Percentiles rank a stretch among this genome's conserved stretches.
These are phyloP conservation scores for Fraxinus nigra DNA, from an alignment of 305 asterid species.

Conservation along the genomic window DNA sequence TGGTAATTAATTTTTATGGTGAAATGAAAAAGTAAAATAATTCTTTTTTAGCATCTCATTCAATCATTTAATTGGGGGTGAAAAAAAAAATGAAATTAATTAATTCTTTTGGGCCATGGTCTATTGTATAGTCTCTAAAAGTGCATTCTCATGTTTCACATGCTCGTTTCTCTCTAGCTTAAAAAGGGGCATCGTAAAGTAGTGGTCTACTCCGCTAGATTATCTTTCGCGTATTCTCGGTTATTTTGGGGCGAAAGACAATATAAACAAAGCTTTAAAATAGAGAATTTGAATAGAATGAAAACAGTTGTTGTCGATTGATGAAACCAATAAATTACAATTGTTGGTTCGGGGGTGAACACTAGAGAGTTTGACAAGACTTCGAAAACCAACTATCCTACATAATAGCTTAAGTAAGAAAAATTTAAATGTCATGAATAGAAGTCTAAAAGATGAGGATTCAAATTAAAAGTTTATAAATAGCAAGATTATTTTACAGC, in stretches of 20 bases:
- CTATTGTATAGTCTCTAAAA: not conserved
- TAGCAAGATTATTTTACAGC: not conserved
- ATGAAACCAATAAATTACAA: not conserved
- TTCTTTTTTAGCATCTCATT: not conserved
- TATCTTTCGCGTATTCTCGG: not conserved
- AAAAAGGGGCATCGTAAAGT: not conserved
- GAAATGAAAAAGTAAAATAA: not conserved
- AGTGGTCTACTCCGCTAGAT: not conserved
- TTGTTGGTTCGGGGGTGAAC: not conserved
- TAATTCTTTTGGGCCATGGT: not conserved
- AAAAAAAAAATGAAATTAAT: no score
- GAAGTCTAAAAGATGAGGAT: not conserved
- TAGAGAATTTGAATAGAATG: not conserved
- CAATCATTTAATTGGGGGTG: not conserved
- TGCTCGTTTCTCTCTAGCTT: not conserved
- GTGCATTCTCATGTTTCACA: not conserved
- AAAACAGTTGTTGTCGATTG: not conserved
- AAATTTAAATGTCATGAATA: not conserved
- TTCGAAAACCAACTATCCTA: not conserved
- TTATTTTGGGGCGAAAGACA: not conserved
- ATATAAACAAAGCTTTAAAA: not conserved
- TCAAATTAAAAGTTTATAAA: not conserved
- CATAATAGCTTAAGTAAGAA: not conserved
- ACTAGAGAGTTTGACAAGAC: not conserved
- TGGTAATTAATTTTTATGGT: not conserved